Evolutionary conservation across 495 filamentous ascomycete genomes (phyloP).

Genomic region (Jackrogersella multiformis): DNA sequence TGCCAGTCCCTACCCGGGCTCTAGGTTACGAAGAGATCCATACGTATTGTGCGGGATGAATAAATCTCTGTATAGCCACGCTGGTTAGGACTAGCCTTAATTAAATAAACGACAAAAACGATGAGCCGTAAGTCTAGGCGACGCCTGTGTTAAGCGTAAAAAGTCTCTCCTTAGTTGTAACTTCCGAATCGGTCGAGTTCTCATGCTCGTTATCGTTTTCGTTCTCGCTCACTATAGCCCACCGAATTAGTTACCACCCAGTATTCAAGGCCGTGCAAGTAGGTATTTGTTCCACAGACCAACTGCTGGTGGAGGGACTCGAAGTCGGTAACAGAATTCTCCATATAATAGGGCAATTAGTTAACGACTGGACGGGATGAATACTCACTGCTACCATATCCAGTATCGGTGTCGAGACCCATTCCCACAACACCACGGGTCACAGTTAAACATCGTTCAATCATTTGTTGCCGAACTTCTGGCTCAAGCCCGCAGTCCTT

Average conservation of each 20-base stretch:
- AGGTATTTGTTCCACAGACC: not conserved
- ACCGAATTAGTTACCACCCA: not conserved
- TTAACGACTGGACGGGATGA: not conserved
- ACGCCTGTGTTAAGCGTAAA: not conserved
- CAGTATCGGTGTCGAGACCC: conserved; percentile 62
- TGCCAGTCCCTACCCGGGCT: not conserved
- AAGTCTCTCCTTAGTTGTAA: conserved; percentile 1
- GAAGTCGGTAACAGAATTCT: not conserved
- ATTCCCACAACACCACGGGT: conserved; percentile 62
- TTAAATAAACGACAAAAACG: conserved; percentile 3
- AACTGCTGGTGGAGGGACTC: not conserved
- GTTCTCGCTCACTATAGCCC: conserved; percentile 31
- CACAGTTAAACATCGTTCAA: conserved; percentile 59
- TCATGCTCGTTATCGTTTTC: conserved; percentile 27
- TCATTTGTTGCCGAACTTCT: conserved; percentile 57
- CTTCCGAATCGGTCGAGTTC: conserved; percentile 1
- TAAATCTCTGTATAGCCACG: not conserved
- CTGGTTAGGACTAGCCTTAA: conserved; percentile 5
- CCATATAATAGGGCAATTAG: conserved; percentile 6
- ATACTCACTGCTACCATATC: conserved; percentile 59
- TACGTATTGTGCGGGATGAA: not conserved
- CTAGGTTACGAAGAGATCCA: not conserved
- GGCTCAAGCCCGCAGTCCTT: conserved; percentile 56
- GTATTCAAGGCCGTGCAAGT: conserved; percentile 11
- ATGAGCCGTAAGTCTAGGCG: conserved; percentile 12